Evolutionary conservation across 2,329 filamentous ascomycete species (phyloP).

Genomic region (Macrophomina pseudophaseolina): DNA sequence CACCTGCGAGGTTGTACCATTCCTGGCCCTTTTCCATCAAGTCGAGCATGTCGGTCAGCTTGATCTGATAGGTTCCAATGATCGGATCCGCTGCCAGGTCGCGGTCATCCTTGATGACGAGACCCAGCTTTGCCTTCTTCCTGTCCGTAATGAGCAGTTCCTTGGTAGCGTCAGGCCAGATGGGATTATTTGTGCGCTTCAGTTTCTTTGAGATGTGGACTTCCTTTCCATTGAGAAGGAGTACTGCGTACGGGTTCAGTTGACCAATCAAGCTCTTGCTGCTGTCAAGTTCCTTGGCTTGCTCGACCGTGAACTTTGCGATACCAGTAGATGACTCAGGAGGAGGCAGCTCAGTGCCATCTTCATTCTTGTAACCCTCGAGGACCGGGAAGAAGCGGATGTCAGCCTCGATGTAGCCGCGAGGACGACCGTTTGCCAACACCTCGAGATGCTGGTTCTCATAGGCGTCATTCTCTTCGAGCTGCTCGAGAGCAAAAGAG

Average conservation of each 20-base stretch:
- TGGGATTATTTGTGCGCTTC: constrained; percentile 96
- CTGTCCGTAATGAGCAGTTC: constrained; percentile 95
- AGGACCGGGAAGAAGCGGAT: constrained; percentile 95
- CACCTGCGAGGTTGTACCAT: constrained; percentile 89
- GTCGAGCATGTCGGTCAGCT: constrained; percentile 89
- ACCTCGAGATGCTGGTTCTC: constrained; percentile 88
- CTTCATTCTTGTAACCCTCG: constrained; percentile 70
- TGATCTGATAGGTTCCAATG: constrained; percentile 92
- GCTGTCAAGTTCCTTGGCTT: constrained; percentile 93
- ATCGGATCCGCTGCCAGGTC: constrained; percentile 83
- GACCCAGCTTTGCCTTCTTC: constrained; percentile 84
- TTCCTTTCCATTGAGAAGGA: constrained; percentile 91
- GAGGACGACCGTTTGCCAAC: constrained; percentile 79
- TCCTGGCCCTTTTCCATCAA: constrained; percentile 91
- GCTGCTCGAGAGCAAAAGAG: constrained; percentile 80
- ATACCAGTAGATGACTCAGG: constrained; percentile 95
- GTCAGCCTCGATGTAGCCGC: constrained; percentile 80
- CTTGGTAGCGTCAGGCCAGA: constrained; percentile 91
- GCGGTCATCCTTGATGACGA: constrained; percentile 95
- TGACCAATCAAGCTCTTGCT: constrained; percentile 89
- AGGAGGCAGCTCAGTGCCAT: constrained; percentile 78
- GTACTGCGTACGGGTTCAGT: constrained; percentile 86
- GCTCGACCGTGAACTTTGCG: constrained; percentile 88
- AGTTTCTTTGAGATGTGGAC: constrained; percentile 88
- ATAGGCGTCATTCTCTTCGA: constrained; percentile 77